Conservation (phyloP, 2,329 filamentous ascomycete genomes). For the Sporothrix variecibatus region DNA sequence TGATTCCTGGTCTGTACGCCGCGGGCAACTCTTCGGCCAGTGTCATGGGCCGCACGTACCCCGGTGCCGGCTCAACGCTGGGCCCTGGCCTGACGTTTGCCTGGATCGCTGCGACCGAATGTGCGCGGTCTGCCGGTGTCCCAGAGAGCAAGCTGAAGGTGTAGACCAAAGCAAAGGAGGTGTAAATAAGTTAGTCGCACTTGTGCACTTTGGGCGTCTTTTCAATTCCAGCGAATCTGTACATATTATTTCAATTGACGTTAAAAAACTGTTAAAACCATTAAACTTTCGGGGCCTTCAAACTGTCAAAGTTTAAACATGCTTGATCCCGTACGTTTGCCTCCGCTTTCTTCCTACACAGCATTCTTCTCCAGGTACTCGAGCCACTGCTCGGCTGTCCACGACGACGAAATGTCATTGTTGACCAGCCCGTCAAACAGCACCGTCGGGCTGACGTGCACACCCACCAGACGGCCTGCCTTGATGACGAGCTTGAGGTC, state of each 20-base stretch:
- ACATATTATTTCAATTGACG: neutral
- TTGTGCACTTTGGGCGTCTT: neutral
- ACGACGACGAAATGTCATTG: constrained; percentile 75
- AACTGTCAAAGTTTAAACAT: too few relatives aligned
- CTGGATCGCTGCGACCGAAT: constrained; percentile 34
- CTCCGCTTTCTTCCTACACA: constrained; percentile 37
- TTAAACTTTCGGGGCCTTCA: too few relatives aligned
- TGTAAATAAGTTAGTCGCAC: too few relatives aligned
- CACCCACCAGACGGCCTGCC: constrained; percentile 73
- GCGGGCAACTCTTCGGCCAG: constrained; percentile 48
- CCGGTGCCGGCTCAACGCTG: constrained; percentile 41
- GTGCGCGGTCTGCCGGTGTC: constrained; percentile 15
- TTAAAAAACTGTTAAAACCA: neutral
- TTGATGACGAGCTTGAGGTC: constrained; percentile 85
- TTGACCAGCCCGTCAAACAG: constrained; percentile 85
- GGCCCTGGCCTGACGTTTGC: constrained; percentile 43
- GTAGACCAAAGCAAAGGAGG: too few relatives aligned
- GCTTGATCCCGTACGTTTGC: too few relatives aligned
- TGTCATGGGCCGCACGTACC: constrained; percentile 41
- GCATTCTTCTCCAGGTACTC: constrained; percentile 71
- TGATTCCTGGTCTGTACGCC: constrained; percentile 71
- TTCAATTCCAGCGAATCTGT: neutral
- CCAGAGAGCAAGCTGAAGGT: constrained; percentile 16
- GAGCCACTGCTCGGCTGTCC: constrained; percentile 79
- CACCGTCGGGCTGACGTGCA: constrained; percentile 90